Evolutionary conservation across 1,284 basidiomycete genomes (phyloP), one percentile per base, ranked within the genome.

Genomic region (Papiliotrema laurentii): DNA sequence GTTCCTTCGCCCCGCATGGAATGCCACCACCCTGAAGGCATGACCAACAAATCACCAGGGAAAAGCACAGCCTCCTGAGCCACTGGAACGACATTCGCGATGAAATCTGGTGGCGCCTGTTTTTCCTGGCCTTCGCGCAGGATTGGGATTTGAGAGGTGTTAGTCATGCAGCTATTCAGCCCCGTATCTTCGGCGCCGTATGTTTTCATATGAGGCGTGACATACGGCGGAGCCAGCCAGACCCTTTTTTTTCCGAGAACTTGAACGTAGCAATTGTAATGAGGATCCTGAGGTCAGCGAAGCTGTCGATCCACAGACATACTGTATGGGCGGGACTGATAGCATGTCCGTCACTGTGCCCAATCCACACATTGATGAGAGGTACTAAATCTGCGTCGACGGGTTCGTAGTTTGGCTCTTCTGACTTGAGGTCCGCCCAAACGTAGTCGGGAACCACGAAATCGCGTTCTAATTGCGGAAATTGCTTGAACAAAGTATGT

Each of bases 11-110:
- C 85, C 43, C 83, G 79, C 87, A 92, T 89, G 5, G 85, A 86
- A 72, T 93, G 89, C 89, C 89, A 93, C 89, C 89, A 96, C 21
- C 87, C 84, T 1, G 87, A 85, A 22, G 91, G 90, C 60, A 96
- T 83, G 64, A 88, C 86, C 37, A 97, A 74, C 51, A 92, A 59
- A 71, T 96, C 92, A 0, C 92, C 92, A 0, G 88, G 83, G 40
- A 79, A 74, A 1, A 97, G 77, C 1, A 83, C 82, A 18, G 80
- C 80, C 52, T 79, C 78, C 70, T 80, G 76, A 4, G 88, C 84
- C n/a, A 74, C 50, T 2, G 83, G 83, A n/a, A 80, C 78, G 25
- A 84, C 86, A 1, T 79, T 56, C 14, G 75, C 60, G 70, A 77
- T 78, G 66, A 89, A 89, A 3, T 72, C 63, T 5, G 66, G 64